Base-by-base conservation (phyloP, 768 basidiomycete genomes). In the Roridomyces roridus region DNA sequence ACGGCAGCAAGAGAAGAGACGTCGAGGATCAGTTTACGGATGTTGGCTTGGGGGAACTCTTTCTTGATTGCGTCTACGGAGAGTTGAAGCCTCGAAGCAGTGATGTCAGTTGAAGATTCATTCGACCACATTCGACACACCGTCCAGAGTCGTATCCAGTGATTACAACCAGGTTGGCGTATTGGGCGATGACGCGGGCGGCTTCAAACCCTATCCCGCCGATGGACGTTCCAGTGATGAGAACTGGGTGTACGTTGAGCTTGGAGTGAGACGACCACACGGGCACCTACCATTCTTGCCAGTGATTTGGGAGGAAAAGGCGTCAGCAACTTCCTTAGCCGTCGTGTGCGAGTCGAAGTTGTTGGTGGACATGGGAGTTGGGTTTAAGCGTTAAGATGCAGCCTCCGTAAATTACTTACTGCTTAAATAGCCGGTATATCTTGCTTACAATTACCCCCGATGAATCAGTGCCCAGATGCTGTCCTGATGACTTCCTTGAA, bases 141-240 rank as follows among this genome's bases (percentile, higher is more conserved):
- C 54, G 18, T 29, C 48, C 54, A 5, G 5, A 8, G n/a, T 48
- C 48, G 40, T 55, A 48, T 40, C 54, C 54, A 3, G 54, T 55
- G 3, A 55, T 55, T 20, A 55, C 20, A 11, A 55, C 46, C 36
- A 55, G 40, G n/a, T 40, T 43, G 2, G 54, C 54, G 34, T 55
- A 39, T n/a, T 55, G 40, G 8, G 54, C 54, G 35, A 55, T 55
- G 2, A 36, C 44, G 17, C 45, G 44, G 25, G 53, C 53, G 4
- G 53, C 34, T 18, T 55, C 54, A 18, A 48, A 55, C 15, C 37
- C 51, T 17, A 40, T 49, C 34, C 56, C 47, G 25, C 40, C 45
- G 29, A 50, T n/a, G 15, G 56, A 57, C 1, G 56, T 57, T 15
- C 45, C 52, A 25, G 45, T 54, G 52, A 50, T 35, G 17, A 50